Conservation (phyloP, 1,284 basidiomycete genomes). For the Lignosus rhinocerotis region DNA sequence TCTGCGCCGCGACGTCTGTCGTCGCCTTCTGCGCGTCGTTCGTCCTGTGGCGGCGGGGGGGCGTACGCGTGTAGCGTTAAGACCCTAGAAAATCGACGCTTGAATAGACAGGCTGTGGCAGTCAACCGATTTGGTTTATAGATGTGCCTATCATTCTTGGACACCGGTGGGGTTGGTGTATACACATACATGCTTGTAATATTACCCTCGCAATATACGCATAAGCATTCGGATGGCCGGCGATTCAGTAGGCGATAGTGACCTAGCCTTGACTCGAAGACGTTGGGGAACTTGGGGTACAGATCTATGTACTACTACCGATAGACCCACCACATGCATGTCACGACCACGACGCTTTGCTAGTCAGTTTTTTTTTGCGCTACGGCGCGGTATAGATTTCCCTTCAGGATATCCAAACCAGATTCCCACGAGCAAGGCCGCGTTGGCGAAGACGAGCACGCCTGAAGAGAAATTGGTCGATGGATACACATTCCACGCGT, state of each 20-base stretch:
- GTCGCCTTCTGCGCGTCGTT: slow-evolving; percentile 45
- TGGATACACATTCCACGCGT: slow-evolving; percentile 87
- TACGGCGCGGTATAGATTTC: neutral
- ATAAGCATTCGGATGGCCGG: no score
- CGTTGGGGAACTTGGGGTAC: neutral
- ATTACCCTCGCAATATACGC: no score
- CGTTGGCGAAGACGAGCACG: slow-evolving; percentile 60
- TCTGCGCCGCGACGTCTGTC: slow-evolving; percentile 44
- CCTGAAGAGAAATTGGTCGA: slow-evolving; percentile 75
- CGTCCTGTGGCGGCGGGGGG: slow-evolving; percentile 65
- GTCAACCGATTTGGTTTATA: no score
- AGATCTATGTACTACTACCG: neutral
- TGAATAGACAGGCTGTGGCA: no score
- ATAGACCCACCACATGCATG: neutral
- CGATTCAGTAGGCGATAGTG: neutral
- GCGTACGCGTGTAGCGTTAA: slow-evolving; percentile 52
- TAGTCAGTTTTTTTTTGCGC: slow-evolving; percentile 9
- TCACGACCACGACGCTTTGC: neutral
- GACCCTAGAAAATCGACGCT: neutral
- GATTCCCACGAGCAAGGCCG: slow-evolving; percentile 60
- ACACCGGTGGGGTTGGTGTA: no score
- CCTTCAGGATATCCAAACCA: slow-evolving; percentile 57
- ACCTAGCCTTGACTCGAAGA: no score
- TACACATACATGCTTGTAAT: no score
- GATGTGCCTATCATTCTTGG: no score